A percentile compares a stretch with the other conserved stretches of the same genome.
phyloP scores from a whole-genome alignment of 2,329 filamentous ascomycete genomes.

The Sporothrix pallida region DNA sequence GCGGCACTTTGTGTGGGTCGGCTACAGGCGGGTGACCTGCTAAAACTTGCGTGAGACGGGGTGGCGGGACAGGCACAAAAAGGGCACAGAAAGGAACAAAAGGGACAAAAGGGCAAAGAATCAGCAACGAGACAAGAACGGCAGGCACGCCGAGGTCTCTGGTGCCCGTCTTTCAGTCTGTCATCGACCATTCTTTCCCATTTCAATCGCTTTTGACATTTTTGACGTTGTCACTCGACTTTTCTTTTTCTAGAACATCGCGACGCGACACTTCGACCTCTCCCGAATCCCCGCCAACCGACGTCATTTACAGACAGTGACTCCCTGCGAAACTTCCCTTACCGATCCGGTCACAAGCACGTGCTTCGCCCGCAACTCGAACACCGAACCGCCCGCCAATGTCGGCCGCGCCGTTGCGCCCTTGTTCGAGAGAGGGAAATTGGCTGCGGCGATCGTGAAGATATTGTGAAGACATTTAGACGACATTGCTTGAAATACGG shows the following conservation, averaged over 20 bases:
- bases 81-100: neutral
- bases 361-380: conserved; percentile 1
- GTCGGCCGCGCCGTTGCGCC: neutral
- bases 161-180: neutral
- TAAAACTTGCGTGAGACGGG: neutral
- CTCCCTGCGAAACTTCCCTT: neutral
- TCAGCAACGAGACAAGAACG: neutral
- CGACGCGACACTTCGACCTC: neutral
- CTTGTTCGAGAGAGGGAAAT: neutral
- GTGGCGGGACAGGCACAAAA: conserved; percentile 20
- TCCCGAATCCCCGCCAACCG: neutral
- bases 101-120: too few relatives aligned
- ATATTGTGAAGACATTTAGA: too few relatives aligned
- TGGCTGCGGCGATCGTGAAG: conserved; percentile 8
- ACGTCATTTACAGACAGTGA: neutral
- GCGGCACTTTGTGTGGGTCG: conserved; percentile 5
- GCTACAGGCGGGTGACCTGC: conserved; percentile 10
- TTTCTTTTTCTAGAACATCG: neutral
- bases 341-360: conserved; percentile 19
- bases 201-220: neutral
- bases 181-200: neutral
- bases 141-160: conserved; percentile 22
- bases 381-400: neutral
- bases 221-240: neutral
- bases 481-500: too few relatives aligned